Base-by-base conservation (phyloP, 2,329 filamentous ascomycete species). In the Neodidymelliopsis sp. region DNA sequence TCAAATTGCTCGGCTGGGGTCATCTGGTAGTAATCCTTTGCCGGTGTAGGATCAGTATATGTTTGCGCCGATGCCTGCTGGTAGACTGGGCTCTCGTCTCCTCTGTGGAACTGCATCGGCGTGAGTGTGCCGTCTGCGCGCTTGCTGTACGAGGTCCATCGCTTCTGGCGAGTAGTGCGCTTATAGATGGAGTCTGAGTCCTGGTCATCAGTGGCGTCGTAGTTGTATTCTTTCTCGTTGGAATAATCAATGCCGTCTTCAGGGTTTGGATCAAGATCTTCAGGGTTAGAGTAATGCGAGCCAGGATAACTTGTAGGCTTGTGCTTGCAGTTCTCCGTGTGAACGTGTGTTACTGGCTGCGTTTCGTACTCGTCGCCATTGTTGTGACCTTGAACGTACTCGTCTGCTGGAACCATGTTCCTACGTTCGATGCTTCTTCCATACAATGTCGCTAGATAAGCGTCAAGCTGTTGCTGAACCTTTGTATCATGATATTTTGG, bases 381-480 rank as follows among this genome's bases (percentile, higher is more conserved):
- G 11, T 22, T 24, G 16, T 31, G 18, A 16, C 13, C 18, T 18
- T 31, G 8, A 16, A 9, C 29, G 8, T 39, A 19, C 8, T 25
- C 23, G 5, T 23, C 16, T 12, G 23, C 34, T 4, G 19, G 22
- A 11, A 19, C 24, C 4, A 24, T 25, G 28, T 35, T 24, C 29
- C 47, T 44, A 8, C 24, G 39, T 13, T 11, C 19, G 4, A 24
- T 27, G n/a, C 44, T 13, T 10, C 38, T 42, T 5, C 41, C 38
- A 10, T 53, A 55, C 9, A 62, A 40, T 4, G 39, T 45, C 0
- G 39, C 40, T 6, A 63, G 35, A 24, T 62, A 65, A n/a, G 46
- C 49, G 12, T 57, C 51, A 15, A 63, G 55, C 29, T 60, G 53
- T 33, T 56, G 20, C 18, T 60, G 46, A 15, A 60, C 51, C 9